Evolutionary conservation across 139 green algal genomes (phyloP).

Genomic region (Picochlorum sp.): DNA sequence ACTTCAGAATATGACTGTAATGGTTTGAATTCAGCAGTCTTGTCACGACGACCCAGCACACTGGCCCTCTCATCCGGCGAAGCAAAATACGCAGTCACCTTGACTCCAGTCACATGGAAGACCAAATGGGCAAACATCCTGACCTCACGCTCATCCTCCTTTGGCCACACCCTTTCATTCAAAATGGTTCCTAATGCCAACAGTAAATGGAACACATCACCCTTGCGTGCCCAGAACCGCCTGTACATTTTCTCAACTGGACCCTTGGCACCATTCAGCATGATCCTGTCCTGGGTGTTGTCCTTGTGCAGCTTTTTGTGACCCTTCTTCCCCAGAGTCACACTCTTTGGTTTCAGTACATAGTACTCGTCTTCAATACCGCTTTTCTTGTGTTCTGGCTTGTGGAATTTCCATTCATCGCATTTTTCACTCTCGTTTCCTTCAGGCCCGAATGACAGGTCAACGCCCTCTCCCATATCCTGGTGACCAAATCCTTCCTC

Average conservation of each 20-base stretch:
- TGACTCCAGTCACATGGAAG: conserved; percentile 22
- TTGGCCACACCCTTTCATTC: conserved; percentile 22
- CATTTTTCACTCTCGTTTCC: background rate
- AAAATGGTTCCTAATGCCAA: conserved; percentile 20
- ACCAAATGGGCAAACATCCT: conserved; percentile 15
- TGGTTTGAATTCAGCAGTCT: background rate
- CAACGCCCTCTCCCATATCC: background rate
- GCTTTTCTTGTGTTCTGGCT: background rate
- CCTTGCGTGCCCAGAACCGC: conserved; percentile 34
- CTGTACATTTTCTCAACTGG: conserved; percentile 16
- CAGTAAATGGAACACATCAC: conserved; percentile 37
- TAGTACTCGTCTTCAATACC: background rate
- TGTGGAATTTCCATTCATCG: conserved; percentile 1
- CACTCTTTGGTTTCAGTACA: background rate
- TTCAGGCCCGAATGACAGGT: background rate
- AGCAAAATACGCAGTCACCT: background rate
- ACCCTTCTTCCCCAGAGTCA: background rate
- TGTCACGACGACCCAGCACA: conserved; percentile 3
- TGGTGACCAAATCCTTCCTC: conserved; percentile 14
- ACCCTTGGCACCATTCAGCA: background rate
- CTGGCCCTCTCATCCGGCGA: background rate
- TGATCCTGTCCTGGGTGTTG: background rate
- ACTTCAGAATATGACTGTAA: no score
- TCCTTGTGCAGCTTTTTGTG: background rate
- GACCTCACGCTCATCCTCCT: conserved; percentile 20